Evolutionary conservation across 2,329 filamentous ascomycete species (phyloP).

Genomic region (Escovopsis sp.): DNA sequence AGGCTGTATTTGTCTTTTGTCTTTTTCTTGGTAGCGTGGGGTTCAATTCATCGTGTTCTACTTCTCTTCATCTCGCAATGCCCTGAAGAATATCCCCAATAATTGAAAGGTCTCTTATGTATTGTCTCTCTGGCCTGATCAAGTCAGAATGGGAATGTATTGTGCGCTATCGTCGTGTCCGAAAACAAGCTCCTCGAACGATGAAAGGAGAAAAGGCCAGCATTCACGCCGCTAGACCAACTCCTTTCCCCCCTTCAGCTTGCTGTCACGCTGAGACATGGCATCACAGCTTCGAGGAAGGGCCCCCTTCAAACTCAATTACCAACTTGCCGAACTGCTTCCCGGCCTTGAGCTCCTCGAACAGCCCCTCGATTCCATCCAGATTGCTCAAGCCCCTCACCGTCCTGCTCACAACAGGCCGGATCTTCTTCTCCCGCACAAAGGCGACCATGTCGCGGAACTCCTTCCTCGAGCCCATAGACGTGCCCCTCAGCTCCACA

Average conservation of each 20-base stretch:
- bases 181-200: too few relatives aligned
- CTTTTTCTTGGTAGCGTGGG: conserved; percentile 3
- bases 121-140: too few relatives aligned
- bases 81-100: too few relatives aligned
- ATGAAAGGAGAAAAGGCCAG: too few relatives aligned
- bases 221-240: too few relatives aligned
- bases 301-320: conserved; percentile 43
- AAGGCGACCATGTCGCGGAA: conserved; percentile 86
- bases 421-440: conserved; percentile 57
- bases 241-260: not conserved
- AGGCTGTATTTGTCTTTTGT: not conserved
- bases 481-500: conserved; percentile 70
- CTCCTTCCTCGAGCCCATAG: conserved; percentile 83
- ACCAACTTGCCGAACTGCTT: conserved; percentile 90
- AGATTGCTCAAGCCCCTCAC: conserved; percentile 61
- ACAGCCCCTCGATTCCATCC: conserved; percentile 65
- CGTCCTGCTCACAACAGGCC: conserved; percentile 61
- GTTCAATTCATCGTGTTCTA: not conserved
- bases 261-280: too few relatives aligned
- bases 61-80: too few relatives aligned
- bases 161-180: too few relatives aligned
- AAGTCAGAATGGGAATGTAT: too few relatives aligned
- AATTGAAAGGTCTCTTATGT: too few relatives aligned
- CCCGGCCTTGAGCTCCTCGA: conserved; percentile 75
- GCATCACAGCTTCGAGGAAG: conserved; percentile 25